Conservation (phyloP, 2,329 filamentous ascomycete species). For the Scytalidium lignicola region DNA sequence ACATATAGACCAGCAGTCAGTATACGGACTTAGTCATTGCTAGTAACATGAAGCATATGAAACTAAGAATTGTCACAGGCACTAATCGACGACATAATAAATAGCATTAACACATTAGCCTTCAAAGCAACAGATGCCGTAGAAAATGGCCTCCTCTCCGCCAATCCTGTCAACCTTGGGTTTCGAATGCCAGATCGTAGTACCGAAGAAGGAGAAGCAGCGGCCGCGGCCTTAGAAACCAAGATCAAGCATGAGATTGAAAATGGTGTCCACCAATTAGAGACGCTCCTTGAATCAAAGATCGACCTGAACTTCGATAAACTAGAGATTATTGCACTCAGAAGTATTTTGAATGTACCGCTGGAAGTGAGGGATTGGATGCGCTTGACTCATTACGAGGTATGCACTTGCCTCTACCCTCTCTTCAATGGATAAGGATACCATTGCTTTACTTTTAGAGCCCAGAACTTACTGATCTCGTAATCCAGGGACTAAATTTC, state of each 20-base stretch:
- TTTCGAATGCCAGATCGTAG: slow-evolving; percentile 54
- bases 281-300: slow-evolving; percentile 73
- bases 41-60: slow-evolving; percentile 2
- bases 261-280: slow-evolving; percentile 78
- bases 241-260: slow-evolving; percentile 70
- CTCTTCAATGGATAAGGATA: not conserved
- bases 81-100: slow-evolving; percentile 96
- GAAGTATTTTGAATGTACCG: slow-evolving; percentile 73
- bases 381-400: slow-evolving; percentile 79
- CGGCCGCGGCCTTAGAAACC: slow-evolving; percentile 36
- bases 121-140: slow-evolving; percentile 85
- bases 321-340: slow-evolving; percentile 83
- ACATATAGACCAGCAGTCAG: slow-evolving; percentile 87
- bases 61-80: slow-evolving; percentile 48
- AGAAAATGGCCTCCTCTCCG: slow-evolving; percentile 72
- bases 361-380: slow-evolving; percentile 74
- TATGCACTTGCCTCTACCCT: slow-evolving; percentile 24
- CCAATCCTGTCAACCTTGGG: slow-evolving; percentile 72
- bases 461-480: slow-evolving; percentile 3
- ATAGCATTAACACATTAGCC: slow-evolving; percentile 88
- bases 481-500: slow-evolving; percentile 21
- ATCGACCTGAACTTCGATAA: slow-evolving; percentile 84
- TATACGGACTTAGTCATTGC: slow-evolving; percentile 13
- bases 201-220: slow-evolving; percentile 37
- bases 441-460: not conserved